Conservation (phyloP, 1,284 basidiomycete species). For the Volvariella surrecta region DNA sequence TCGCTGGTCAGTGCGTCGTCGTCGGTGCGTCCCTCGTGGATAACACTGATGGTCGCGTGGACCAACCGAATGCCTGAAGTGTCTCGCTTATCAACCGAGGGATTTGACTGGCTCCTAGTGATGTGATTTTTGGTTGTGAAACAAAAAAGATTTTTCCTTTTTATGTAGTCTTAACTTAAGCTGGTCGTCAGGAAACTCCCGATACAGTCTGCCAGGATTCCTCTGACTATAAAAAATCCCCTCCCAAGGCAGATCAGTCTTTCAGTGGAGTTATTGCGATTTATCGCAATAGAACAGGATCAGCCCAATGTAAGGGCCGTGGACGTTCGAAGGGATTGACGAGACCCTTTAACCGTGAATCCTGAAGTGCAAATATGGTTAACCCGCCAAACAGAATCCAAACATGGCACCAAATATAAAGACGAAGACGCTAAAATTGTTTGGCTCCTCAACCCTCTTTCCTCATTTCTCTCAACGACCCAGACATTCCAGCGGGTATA, state of each 20-base stretch:
- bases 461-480: slow-evolving; percentile 45
- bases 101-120: slow-evolving; percentile 16
- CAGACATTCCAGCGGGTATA: slow-evolving; percentile 31
- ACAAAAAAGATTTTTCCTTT: slow-evolving; percentile 20
- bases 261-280: neutral
- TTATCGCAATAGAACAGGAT: neutral
- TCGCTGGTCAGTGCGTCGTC: no score
- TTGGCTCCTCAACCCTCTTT: slow-evolving; percentile 31
- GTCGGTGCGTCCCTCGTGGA: no score
- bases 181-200: slow-evolving; percentile 10
- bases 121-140: slow-evolving; percentile 25
- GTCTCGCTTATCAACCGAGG: slow-evolving; percentile 6
- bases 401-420: slow-evolving; percentile 35
- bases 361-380: slow-evolving; percentile 21
- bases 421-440: slow-evolving; percentile 26
- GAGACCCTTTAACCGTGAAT: slow-evolving; percentile 19
- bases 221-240: neutral
- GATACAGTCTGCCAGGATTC: neutral
- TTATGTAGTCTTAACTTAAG: slow-evolving; percentile 7
- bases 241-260: neutral
- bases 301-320: neutral
- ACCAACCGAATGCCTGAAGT: no score
- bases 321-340: neutral
- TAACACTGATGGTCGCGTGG: no score
- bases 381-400: slow-evolving; percentile 29